A percentile compares a stretch with the other conserved stretches of the same genome.
Conservation (phyloP, 352 stramenopile species). For the Pythium coloratum region DNA sequence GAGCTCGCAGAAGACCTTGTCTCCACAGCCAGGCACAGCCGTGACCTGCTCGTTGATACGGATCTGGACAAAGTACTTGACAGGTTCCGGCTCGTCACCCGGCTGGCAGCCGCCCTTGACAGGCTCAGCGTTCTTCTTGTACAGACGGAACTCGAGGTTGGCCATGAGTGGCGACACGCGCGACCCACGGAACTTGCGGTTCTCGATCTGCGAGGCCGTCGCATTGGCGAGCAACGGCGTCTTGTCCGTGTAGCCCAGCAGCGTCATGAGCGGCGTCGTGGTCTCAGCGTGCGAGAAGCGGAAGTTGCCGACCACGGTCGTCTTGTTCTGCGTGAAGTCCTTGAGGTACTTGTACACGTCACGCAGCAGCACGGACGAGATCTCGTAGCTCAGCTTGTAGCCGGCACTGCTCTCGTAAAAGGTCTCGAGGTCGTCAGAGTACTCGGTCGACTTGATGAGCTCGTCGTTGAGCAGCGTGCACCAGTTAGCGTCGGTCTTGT, state of each 20-base stretch:
- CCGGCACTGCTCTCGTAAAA: constrained; percentile 22
- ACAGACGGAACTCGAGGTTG: constrained; percentile 31
- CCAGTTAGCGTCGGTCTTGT: constrained; percentile 23
- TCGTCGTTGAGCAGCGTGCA: constrained; percentile 25
- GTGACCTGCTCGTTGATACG: constrained; percentile 30
- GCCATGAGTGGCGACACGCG: constrained; percentile 18
- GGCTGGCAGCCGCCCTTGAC: not conserved
- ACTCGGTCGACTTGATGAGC: constrained; percentile 25
- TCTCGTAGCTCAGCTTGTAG: constrained; percentile 32
- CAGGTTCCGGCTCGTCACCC: too few species aligned
- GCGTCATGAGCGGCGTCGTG: constrained; percentile 27
- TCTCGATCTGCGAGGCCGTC: constrained; percentile 11
- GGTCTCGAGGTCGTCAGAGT: constrained; percentile 24
- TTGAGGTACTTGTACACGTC: constrained; percentile 28
- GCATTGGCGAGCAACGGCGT: constrained; percentile 17
- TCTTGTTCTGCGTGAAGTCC: constrained; percentile 19
- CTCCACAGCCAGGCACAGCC: constrained; percentile 24
- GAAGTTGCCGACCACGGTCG: constrained; percentile 25
- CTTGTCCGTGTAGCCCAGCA: constrained; percentile 27
- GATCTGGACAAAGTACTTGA: constrained; percentile 30
- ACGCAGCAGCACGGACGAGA: constrained; percentile 23
- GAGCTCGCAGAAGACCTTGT: constrained; percentile 28
- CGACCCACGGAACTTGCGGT: constrained; percentile 25
- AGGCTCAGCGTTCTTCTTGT: constrained; percentile 13
- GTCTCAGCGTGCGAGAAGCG: constrained; percentile 32